Percentiles rank a stretch among this genome's conserved stretches.
Evolutionary conservation across 805 yeast genomes (phyloP).

Genomic region (Diddensiella santjacobensis): DNA sequence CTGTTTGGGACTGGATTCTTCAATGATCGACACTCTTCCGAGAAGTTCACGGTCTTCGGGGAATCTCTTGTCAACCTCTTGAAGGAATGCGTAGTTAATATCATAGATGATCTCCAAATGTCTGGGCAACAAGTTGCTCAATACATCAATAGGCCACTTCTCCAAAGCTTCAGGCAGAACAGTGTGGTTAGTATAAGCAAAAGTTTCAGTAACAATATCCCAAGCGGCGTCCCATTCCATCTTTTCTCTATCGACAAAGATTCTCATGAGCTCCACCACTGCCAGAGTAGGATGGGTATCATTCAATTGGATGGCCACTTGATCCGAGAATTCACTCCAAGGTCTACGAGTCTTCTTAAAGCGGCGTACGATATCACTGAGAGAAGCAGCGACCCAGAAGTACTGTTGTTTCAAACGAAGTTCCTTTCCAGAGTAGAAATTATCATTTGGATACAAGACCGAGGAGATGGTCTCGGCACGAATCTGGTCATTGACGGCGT

Average conservation of each 20-base stretch:
- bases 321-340: constrained; percentile 81
- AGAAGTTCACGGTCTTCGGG: constrained; percentile 69
- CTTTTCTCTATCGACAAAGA: constrained; percentile 78
- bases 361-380: constrained; percentile 86
- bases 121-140: constrained; percentile 79
- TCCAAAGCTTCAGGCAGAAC: constrained; percentile 94
- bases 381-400: constrained; percentile 94
- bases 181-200: constrained; percentile 92
- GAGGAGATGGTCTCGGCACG: constrained; percentile 90
- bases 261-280: constrained; percentile 81
- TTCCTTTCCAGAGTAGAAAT: constrained; percentile 87
- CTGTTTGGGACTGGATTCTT: constrained; percentile 74
- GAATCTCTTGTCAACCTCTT: constrained; percentile 68
- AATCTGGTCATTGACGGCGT: constrained; percentile 80
- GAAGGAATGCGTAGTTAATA: constrained; percentile 74
- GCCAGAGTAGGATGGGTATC: constrained; percentile 95
- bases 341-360: constrained; percentile 73
- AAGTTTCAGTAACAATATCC: constrained; percentile 72
- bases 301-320: constrained; percentile 86
- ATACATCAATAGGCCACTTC: constrained; percentile 87
- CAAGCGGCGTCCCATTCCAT: constrained; percentile 82
- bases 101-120: constrained; percentile 88
- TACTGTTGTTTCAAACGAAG: constrained; percentile 91
- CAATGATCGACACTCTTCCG: constrained; percentile 74
- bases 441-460: constrained; percentile 90